These are phyloP conservation scores for Sinapis alba DNA, from an alignment of 441 rosid genomes.

Conservation along the genomic window DNA sequence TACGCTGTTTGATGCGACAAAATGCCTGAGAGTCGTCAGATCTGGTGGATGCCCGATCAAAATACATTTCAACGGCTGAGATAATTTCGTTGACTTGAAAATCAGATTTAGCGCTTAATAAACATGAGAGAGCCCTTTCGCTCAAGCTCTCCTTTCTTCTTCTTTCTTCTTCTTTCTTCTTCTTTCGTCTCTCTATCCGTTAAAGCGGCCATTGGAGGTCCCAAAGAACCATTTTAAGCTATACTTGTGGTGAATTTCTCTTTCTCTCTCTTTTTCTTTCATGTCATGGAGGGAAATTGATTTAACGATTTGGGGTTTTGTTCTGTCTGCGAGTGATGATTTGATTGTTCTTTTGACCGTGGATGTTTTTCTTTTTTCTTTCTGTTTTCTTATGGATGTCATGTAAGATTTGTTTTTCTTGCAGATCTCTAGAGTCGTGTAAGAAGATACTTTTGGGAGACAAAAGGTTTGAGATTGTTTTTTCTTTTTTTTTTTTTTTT, in stretches of 20 bases:
- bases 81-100: conserved; percentile 33
- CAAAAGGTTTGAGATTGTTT: not conserved
- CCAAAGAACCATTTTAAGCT: conserved; percentile 14
- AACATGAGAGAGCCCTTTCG: conserved; percentile 22
- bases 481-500: no score
- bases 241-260: not conserved
- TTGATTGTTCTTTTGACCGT: not conserved
- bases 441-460: not conserved
- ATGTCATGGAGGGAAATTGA: not conserved
- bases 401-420: not conserved
- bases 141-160: conserved; percentile 10
- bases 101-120: conserved; percentile 21
- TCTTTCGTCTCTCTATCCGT: not conserved
- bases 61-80: conserved; percentile 20
- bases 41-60: not conserved
- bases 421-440: conserved; percentile 26
- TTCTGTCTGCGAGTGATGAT: not conserved
- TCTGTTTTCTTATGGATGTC: not conserved
- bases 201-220: conserved; percentile 35
- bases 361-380: not conserved
- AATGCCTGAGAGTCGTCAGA: not conserved
- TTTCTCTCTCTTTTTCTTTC: not conserved
- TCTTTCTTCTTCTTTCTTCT: not conserved
- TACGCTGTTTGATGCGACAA: conserved; percentile 5
- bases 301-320: conserved; percentile 1